These are phyloP conservation scores for Brettanomyces bruxellensis DNA, from an alignment of 805 yeast species.

Conservation along the genomic window DNA sequence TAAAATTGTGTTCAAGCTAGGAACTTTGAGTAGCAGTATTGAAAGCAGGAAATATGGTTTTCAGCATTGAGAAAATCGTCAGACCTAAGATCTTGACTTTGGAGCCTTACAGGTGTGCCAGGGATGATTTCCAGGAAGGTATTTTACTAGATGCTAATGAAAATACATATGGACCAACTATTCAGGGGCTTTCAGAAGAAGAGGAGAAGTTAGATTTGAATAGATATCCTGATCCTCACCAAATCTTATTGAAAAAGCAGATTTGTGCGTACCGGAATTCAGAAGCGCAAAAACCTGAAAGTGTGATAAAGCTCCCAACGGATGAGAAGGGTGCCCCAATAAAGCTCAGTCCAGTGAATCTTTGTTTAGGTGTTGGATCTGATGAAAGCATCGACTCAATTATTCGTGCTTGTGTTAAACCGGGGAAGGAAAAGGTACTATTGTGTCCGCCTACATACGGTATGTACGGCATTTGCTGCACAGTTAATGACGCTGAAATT, in stretches of 20 bases:
- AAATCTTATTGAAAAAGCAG: slow-evolving; percentile 60
- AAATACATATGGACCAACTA: slow-evolving; percentile 85
- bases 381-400: slow-evolving; percentile 91
- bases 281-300: slow-evolving; percentile 25
- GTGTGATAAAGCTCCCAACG: slow-evolving; percentile 12
- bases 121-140: slow-evolving; percentile 91
- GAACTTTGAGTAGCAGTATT: too few relatives aligned
- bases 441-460: slow-evolving; percentile 96
- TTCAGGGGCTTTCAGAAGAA: slow-evolving; percentile 28
- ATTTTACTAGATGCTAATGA: slow-evolving; percentile 91
- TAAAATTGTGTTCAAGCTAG: too few relatives aligned
- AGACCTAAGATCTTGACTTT: slow-evolving; percentile 78
- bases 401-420: slow-evolving; percentile 75
- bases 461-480: slow-evolving; percentile 89
- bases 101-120: slow-evolving; percentile 92
- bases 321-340: slow-evolving; percentile 5
- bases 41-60: slow-evolving; percentile 25
- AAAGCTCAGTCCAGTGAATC: slow-evolving; percentile 43
- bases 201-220: slow-evolving; percentile 56
- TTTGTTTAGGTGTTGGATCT: slow-evolving; percentile 94
- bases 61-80: slow-evolving; percentile 49
- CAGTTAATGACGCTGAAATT: slow-evolving; percentile 77
- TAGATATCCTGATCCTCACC: slow-evolving; percentile 98
- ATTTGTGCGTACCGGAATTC: slow-evolving; percentile 64
- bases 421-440: slow-evolving; percentile 74